Base-by-base conservation (phyloP, 257 asterid species). In the Scutellaria barbata region DNA sequence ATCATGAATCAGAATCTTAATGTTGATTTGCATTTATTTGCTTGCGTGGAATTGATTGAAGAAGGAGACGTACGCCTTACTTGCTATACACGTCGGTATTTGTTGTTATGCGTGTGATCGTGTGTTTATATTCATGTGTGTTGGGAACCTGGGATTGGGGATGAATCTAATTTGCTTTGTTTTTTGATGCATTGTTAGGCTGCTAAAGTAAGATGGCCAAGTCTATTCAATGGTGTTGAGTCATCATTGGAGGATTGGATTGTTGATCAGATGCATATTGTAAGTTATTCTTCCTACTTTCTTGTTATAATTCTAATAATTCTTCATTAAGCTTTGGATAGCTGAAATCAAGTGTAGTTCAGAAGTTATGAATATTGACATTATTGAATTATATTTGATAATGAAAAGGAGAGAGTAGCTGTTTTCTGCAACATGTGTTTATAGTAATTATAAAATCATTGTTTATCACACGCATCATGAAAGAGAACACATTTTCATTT, bases 121-220 rank as follows among this genome's bases (percentile, higher is more conserved):
- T 39, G 66, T 60, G 50, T 30, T 30, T 30, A 30, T 30, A 4
- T 3, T 30, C 35, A 30, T 30, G 35, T 30, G 35, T n/a, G 12
- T 37, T 35, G 10, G n/a, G n/a, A n/a, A n/a, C n/a, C n/a, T n/a
- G n/a, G 11, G 46, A 10, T 42, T 42, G 8, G 46, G 3, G 11
- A 7, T 42, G 46, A 10, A 7, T 20, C 42, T 63, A 55, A 47
- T 60, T 59, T 63, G 12, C 1, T 40, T 43, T n/a, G 37, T 9
- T 50, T 30, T 30, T 30, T 3, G n/a, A 30, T 30, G 68, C 35
- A 12, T 50, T 30, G 61, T 9, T 62, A 94, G 98, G 97, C 98
- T 70, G 99, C 99, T 71, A 92, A 85, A 81, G 89, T 84, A 35
- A 88, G 98, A 82, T 95, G 99, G 99, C 95, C 97, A 9, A 78